phyloP scores from a whole-genome alignment of 2,329 filamentous ascomycete genomes.

The Fusarium sp. region DNA sequence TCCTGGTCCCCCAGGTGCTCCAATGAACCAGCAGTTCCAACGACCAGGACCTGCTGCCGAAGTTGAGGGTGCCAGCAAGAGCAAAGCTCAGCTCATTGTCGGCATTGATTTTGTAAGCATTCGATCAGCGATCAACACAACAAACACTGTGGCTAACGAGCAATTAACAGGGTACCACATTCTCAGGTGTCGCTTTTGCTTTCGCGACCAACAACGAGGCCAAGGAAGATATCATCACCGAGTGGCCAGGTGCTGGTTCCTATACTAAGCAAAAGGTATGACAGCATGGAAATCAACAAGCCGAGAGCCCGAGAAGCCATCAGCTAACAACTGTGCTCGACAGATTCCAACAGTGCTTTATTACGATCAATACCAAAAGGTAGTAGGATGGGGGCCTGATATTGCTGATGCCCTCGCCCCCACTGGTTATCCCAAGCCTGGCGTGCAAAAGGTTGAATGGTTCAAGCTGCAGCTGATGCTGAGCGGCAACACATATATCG shows the following conservation, averaged over 20 bases:
- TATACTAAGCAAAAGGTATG: conserved; percentile 98
- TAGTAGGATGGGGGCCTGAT: conserved; percentile 99
- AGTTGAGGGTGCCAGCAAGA: conserved; percentile 88
- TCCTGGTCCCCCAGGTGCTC: conserved; percentile 56
- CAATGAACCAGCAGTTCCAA: conserved; percentile 59
- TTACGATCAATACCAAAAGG: conserved; percentile 99
- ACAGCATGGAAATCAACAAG: not conserved
- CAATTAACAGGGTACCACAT: conserved; percentile 85
- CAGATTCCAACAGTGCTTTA: conserved; percentile 99
- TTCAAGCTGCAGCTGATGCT: conserved; percentile 99
- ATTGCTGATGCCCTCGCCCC: conserved; percentile 96
- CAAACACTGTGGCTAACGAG: conserved; percentile 28
- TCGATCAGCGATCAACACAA: not conserved
- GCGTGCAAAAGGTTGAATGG: conserved; percentile 99
- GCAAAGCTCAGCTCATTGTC: conserved; percentile 97
- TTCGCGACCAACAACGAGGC: conserved; percentile 98
- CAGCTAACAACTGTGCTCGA: conserved; percentile 24
- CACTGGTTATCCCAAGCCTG: conserved; percentile 96
- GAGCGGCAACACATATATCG: conserved; percentile 98
- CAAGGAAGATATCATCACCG: conserved; percentile 98
- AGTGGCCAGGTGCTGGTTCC: conserved; percentile 97
- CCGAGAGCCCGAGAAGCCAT: not conserved
- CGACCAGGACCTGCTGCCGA: conserved; percentile 71
- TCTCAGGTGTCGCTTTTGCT: conserved; percentile 96
- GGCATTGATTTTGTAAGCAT: conserved; percentile 94